A percentile compares a stretch with the other conserved stretches of the same genome.
Evolutionary conservation across 75 land plant species (phyloP).

Genomic region (Pseudotsuga menziesii): DNA sequence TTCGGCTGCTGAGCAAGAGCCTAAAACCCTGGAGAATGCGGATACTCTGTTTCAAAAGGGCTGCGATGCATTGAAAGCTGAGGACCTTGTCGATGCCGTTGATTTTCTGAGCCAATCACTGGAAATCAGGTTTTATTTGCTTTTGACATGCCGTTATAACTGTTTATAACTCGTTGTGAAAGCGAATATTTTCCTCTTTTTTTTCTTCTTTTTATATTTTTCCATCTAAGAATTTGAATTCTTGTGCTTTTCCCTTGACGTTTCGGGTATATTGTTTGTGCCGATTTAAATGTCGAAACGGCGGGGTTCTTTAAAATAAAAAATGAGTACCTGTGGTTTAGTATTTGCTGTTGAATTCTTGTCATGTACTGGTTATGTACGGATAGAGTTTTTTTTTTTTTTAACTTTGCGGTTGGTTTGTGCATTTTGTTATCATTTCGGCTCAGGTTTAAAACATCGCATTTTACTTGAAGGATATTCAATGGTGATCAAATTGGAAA

Average conservation of each 20-base stretch:
- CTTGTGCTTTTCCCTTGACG: neutral
- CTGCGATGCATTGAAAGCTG: slow-evolving; percentile 32
- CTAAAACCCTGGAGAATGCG: slow-evolving; percentile 33
- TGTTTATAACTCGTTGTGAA: neutral
- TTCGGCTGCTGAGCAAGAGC: too few relatives aligned
- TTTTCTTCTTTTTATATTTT: neutral
- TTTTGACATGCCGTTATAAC: neutral
- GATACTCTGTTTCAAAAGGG: slow-evolving; percentile 39
- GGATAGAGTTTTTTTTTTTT: too few relatives aligned
- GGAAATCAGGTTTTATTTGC: slow-evolving; percentile 68
- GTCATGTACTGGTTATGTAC: too few relatives aligned
- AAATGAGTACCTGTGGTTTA: too few relatives aligned
- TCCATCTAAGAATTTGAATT: neutral
- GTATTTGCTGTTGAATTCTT: too few relatives aligned
- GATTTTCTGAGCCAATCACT: slow-evolving; percentile 88
- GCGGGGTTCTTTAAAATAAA: too few relatives aligned
- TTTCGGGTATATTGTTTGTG: neutral
- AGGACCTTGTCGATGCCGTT: slow-evolving; percentile 57
- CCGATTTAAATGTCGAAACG: neutral
- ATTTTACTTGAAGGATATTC: too few relatives aligned
- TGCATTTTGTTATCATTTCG: too few relatives aligned
- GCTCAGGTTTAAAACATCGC: too few relatives aligned
- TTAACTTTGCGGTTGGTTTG: too few relatives aligned
- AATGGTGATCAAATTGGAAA: too few relatives aligned
- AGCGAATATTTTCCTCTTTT: neutral